Base-by-base conservation (phyloP, 805 yeast species). In the Candida vaughaniae region DNA sequence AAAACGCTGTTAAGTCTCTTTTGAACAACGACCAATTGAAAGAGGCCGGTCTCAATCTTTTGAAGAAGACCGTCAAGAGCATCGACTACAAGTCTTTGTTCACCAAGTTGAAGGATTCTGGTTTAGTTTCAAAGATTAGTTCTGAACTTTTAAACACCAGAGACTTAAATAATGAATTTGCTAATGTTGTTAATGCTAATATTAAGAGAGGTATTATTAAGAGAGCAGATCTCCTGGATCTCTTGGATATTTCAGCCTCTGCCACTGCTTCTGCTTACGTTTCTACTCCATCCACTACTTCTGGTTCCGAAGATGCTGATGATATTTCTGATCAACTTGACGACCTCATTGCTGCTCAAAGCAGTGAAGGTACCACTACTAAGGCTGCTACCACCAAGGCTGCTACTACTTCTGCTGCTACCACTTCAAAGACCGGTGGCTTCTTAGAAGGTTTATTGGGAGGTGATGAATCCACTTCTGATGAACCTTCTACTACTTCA, bases 41-140 rank as follows among this genome's bases (percentile, higher is more conserved):
- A 25, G 46, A 46, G 8, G 48, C 52, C 23, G 56, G 56, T 30
- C 38, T 49, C 9, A 36, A 38, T 10, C 43, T 61, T 27, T 29
- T 57, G 6, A 29, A 48, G 9, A 42, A 51, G 25, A 46, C 58
- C n/a, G 36, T 60, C 35, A 35, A 42, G 29, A 49, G 51, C 30
- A 47, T 49, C 36, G 46, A 57, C 38, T 55, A 53, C 42, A 19
- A 41, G 4, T 34, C 45, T 5, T 32, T 61, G 29, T 57, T 47
- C 41, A 41, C 41, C 14, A 41, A 53, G 11, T 46, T 61, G 31
- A 58, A 57, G 38, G 49, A 49, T 29, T 57, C 64, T 23, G 64
- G 59, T 16, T 35, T 54, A 29, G 38, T 43, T 34, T 22, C 41
- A 4, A 34, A 37, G 25, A 37, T 45, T 25, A 34, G 40, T 15